Evolutionary conservation across 345 rosid genomes (phyloP).

Genomic region (Camelina sativa): DNA sequence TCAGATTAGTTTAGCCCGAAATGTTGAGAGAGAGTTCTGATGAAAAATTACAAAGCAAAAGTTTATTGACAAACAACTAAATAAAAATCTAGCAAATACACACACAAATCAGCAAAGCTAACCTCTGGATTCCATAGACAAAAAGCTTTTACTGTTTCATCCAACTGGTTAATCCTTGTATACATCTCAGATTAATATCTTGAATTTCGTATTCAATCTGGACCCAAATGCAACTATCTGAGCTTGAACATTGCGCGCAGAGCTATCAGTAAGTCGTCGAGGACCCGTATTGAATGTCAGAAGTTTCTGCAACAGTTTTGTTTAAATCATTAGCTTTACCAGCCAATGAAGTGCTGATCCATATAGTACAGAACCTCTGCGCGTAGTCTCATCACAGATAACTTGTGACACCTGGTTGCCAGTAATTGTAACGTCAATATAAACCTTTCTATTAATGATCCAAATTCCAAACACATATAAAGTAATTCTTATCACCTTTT

Average conservation of each 20-base stretch:
- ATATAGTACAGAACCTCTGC: neutral
- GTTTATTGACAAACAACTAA: slow-evolving; percentile 1
- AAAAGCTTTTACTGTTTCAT: slow-evolving; percentile 1
- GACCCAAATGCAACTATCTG: slow-evolving; percentile 3
- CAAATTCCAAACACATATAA: neutral
- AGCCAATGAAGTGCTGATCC: slow-evolving; percentile 21
- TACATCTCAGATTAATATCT: slow-evolving; percentile 8
- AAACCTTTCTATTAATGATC: slow-evolving; percentile 20
- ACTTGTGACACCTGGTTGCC: slow-evolving; percentile 4
- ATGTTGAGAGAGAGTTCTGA: no score
- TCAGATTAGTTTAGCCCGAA: no score
- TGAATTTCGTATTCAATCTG: neutral
- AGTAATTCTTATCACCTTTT: neutral
- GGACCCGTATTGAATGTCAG: slow-evolving; percentile 10
- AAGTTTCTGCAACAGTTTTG: slow-evolving; percentile 12
- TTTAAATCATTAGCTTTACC: neutral
- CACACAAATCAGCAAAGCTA: slow-evolving; percentile 3
- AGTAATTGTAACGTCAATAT: slow-evolving; percentile 15
- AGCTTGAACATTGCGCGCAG: slow-evolving; percentile 8
- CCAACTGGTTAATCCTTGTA: neutral
- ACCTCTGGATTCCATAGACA: neutral
- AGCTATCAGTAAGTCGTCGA: slow-evolving; percentile 5
- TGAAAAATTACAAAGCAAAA: neutral
- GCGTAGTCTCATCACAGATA: neutral
- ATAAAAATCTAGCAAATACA: neutral